phyloP scores from a whole-genome alignment of 179 eudicot species.

The Beta macrorhiza region DNA sequence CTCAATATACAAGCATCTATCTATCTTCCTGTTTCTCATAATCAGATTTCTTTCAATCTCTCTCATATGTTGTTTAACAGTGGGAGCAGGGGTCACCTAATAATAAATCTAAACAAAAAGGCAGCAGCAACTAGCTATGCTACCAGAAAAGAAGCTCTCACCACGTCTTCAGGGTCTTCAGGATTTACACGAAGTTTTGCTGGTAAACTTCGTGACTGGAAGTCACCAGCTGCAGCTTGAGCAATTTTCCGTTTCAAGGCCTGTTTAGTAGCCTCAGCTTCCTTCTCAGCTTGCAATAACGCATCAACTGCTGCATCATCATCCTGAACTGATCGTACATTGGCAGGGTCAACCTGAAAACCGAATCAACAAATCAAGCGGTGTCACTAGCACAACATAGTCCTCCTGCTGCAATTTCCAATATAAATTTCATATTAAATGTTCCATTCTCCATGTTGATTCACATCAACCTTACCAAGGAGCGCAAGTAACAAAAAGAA shows the following conservation, averaged over 20 bases:
- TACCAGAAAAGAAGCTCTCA: constrained; percentile 28
- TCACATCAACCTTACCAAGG: background rate
- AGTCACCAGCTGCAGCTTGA: constrained; percentile 70
- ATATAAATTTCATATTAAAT: background rate
- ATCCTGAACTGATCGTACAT: constrained; percentile 65
- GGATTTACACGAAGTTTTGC: constrained; percentile 82
- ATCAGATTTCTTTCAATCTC: too few relatives aligned
- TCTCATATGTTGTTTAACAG: too few relatives aligned
- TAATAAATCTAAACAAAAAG: background rate
- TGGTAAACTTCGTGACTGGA: constrained; percentile 64
- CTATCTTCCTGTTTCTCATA: too few relatives aligned
- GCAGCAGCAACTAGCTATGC: background rate
- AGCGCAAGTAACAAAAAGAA: too few relatives aligned
- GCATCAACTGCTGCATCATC: constrained; percentile 57
- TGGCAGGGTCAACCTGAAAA: constrained; percentile 89
- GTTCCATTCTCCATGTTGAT: background rate
- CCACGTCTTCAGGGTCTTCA: constrained; percentile 94
- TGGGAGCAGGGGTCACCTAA: background rate
- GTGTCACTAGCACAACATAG: background rate
- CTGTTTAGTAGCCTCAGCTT: constrained; percentile 92
- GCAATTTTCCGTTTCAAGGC: constrained; percentile 94
- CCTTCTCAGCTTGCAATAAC: constrained; percentile 70
- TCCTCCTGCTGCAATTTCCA: background rate
- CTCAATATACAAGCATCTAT: too few relatives aligned
- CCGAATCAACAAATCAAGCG: background rate